Evolutionary conservation across 768 basidiomycete species (phyloP).

Genomic region (Panaeolus papilionaceus): DNA sequence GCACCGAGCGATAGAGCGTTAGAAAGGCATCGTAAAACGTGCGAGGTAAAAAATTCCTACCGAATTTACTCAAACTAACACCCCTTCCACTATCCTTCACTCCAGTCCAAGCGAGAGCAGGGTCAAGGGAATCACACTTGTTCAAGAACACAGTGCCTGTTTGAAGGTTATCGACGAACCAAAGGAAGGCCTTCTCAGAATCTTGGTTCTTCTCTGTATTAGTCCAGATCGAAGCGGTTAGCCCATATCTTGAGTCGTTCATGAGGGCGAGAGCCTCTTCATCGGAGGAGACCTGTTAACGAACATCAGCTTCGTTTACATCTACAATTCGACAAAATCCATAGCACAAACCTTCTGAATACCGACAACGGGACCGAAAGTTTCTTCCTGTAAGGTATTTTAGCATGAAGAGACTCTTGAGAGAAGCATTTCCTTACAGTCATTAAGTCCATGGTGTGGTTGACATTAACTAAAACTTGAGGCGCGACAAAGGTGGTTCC

Average conservation of each 20-base stretch:
- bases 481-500: slow-evolving; percentile 91
- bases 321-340: neutral
- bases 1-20: slow-evolving; percentile 11
- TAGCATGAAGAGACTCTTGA: neutral
- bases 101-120: slow-evolving; percentile 93
- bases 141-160: slow-evolving; percentile 96
- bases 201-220: slow-evolving; percentile 61
- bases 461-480: slow-evolving; percentile 87
- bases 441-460: slow-evolving; percentile 95
- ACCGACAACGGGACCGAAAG: slow-evolving; percentile 93
- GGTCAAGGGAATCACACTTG: slow-evolving; percentile 90
- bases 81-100: slow-evolving; percentile 94
- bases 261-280: slow-evolving; percentile 89
- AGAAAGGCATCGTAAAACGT: neutral
- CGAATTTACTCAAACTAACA: slow-evolving; percentile 88
- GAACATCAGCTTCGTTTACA: slow-evolving; percentile 2
- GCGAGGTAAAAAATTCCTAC: slow-evolving; percentile 46
- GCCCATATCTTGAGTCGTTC: slow-evolving; percentile 96
- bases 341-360: slow-evolving; percentile 79
- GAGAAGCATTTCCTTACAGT: slow-evolving; percentile 50
- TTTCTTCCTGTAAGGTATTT: slow-evolving; percentile 65
- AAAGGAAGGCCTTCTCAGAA: slow-evolving; percentile 74
- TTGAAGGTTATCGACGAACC: slow-evolving; percentile 73
- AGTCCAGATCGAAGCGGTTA: slow-evolving; percentile 97
- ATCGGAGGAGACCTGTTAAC: slow-evolving; percentile 72